Percentiles rank a stretch among this genome's conserved stretches.
Evolutionary conservation across 2,329 filamentous ascomycete genomes (phyloP).

Genomic region (Penicillium sp.): DNA sequence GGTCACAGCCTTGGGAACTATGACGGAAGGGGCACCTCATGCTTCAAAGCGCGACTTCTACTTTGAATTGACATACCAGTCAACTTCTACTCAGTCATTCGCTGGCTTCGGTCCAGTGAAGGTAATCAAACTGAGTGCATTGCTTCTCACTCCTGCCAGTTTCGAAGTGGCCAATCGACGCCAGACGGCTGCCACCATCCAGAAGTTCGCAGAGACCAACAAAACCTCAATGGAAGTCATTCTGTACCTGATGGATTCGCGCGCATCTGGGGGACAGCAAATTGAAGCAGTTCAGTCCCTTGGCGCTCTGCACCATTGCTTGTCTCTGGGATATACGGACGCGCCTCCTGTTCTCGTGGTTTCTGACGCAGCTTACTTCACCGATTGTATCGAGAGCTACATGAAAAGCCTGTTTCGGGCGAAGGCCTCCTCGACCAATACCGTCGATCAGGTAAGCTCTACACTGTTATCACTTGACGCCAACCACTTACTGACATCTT

Average conservation of each 20-base stretch:
- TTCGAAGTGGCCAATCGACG: not conserved
- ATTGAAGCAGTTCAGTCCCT: not conserved
- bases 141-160: not conserved
- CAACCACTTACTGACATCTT: not conserved
- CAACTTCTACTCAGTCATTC: not conserved
- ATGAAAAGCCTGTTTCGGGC: not conserved
- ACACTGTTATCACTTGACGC: not conserved
- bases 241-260: constrained; percentile 1
- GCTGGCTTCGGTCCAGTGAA: not conserved
- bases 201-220: not conserved
- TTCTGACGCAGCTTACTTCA: constrained; percentile 2
- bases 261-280: not conserved
- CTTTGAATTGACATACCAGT: not conserved
- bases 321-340: not conserved
- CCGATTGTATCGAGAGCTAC: constrained; percentile 1
- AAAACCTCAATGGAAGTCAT: not conserved
- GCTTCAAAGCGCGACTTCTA: not conserved
- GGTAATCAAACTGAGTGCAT: not conserved
- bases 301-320: not conserved
- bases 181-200: not conserved
- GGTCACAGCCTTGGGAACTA: not conserved
- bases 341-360: constrained; percentile 1
- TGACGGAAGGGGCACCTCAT: not conserved
- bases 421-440: not conserved
- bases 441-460: not conserved